Evolutionary conservation across 257 asterid species (phyloP).

Genomic region (Gentiana macrophylla): DNA sequence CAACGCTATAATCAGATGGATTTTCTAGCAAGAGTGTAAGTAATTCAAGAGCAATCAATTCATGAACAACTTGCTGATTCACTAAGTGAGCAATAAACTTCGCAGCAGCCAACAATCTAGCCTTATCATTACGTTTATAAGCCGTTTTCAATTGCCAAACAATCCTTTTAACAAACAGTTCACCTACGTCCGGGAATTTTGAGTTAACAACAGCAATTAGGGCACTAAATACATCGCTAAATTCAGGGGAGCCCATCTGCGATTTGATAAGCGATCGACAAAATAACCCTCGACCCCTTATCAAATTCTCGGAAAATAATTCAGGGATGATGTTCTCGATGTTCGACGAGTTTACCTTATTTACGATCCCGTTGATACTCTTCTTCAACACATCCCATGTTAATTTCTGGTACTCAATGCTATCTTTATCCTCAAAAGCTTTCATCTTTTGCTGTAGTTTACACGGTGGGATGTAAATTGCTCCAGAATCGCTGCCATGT

Average conservation of each 20-base stretch:
- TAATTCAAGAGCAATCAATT: conserved; percentile 92
- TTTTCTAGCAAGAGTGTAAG: conserved; percentile 60
- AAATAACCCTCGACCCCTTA: conserved; percentile 80
- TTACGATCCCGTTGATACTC: conserved; percentile 89
- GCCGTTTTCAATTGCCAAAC: conserved; percentile 68
- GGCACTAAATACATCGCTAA: conserved; percentile 85
- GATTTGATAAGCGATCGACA: conserved; percentile 95
- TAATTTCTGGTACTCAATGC: conserved; percentile 79
- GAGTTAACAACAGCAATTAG: conserved; percentile 83
- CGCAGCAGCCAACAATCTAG: conserved; percentile 76
- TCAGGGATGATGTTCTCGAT: conserved; percentile 79
- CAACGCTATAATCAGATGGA: conserved; percentile 94
- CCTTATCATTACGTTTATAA: conserved; percentile 61
- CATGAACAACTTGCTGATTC: conserved; percentile 85
- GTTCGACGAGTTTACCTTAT: conserved; percentile 73
- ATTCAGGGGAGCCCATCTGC: conserved; percentile 91
- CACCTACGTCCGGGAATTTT: conserved; percentile 90
- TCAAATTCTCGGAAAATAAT: conserved; percentile 78
- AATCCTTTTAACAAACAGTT: conserved; percentile 63
- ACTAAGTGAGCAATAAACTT: conserved; percentile 90
- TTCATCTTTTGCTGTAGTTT: conserved; percentile 77
- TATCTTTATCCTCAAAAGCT: conserved; percentile 65
- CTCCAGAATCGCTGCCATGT: conserved; percentile 24
- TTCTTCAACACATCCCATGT: conserved; percentile 91
- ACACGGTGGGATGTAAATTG: conserved; percentile 79